Conservation (phyloP, 768 basidiomycete genomes). For the Lactifluus hygrophoroides region DNA sequence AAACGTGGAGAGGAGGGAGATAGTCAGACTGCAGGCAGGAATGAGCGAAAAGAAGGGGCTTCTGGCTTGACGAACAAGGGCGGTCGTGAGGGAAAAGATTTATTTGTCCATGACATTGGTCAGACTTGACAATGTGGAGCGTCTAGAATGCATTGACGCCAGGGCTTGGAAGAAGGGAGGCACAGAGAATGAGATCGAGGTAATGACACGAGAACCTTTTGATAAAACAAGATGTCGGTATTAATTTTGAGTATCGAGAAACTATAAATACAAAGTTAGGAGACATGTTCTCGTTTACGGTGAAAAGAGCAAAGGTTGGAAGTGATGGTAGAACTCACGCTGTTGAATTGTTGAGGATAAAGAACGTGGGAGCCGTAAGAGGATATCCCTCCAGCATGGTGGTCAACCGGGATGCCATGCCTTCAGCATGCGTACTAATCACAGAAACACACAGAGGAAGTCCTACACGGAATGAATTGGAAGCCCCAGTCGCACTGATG, state of each 20-base stretch:
- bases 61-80: not conserved
- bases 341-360: not conserved
- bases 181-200: not conserved
- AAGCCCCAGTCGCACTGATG: too few species aligned
- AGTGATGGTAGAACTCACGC: not conserved
- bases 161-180: not conserved
- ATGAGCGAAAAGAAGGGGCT: not conserved
- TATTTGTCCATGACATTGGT: not conserved
- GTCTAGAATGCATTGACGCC: not conserved
- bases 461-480: not conserved
- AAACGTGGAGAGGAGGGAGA: not conserved
- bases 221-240: not conserved
- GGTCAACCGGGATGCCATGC: not conserved
- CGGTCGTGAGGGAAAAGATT: not conserved
- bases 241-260: not conserved
- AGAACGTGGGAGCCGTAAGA: too few species aligned
- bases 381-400: not conserved
- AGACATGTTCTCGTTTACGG: too few species aligned
- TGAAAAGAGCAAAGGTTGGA: not conserved
- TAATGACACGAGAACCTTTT: not conserved
- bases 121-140: not conserved
- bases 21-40: not conserved
- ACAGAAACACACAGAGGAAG: not conserved
- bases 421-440: not conserved
- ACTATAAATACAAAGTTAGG: too few species aligned